These are phyloP conservation scores for Leishmania guyanensis DNA, from an alignment of 208 protist genomes.

Conservation along the genomic window DNA sequence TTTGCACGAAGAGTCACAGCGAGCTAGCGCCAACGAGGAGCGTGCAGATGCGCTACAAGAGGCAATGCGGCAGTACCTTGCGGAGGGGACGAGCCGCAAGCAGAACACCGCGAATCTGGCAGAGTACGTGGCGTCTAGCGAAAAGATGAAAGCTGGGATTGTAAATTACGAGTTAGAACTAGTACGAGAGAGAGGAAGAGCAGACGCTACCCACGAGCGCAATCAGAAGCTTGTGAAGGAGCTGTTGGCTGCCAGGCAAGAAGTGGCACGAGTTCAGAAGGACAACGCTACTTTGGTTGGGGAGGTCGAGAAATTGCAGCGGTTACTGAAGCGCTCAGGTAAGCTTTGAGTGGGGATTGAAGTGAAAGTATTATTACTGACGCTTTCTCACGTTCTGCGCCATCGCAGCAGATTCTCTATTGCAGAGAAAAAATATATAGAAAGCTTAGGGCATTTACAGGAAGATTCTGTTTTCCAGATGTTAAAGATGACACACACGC, in stretches of 20 bases:
- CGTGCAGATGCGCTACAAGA: constrained; percentile 57
- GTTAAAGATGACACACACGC: too few species aligned
- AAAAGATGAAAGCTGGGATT: constrained; percentile 46
- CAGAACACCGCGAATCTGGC: constrained; percentile 32
- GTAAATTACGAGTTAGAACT: constrained; percentile 87
- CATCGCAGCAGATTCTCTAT: neutral
- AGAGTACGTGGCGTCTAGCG: constrained; percentile 35
- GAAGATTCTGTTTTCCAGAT: neutral
- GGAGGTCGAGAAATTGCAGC: constrained; percentile 66
- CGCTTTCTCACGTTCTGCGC: neutral
- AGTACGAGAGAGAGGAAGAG: constrained; percentile 53
- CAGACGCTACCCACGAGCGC: constrained; percentile 61
- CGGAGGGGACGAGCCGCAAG: constrained; percentile 33
- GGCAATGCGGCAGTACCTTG: constrained; percentile 49
- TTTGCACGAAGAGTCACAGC: constrained; percentile 78
- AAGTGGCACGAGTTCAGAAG: constrained; percentile 43
- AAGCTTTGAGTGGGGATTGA: constrained; percentile 12
- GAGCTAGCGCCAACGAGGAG: constrained; percentile 77
- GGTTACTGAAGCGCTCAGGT: constrained; percentile 33
- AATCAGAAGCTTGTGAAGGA: constrained; percentile 78
- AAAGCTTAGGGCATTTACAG: neutral
- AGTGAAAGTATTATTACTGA: neutral
- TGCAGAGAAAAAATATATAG: neutral
- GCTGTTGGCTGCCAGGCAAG: constrained; percentile 50
- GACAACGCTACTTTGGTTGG: constrained; percentile 54